Evolutionary conservation across 73 alveolate genomes (phyloP).

Genomic region (Symbiodinium pilosum): DNA sequence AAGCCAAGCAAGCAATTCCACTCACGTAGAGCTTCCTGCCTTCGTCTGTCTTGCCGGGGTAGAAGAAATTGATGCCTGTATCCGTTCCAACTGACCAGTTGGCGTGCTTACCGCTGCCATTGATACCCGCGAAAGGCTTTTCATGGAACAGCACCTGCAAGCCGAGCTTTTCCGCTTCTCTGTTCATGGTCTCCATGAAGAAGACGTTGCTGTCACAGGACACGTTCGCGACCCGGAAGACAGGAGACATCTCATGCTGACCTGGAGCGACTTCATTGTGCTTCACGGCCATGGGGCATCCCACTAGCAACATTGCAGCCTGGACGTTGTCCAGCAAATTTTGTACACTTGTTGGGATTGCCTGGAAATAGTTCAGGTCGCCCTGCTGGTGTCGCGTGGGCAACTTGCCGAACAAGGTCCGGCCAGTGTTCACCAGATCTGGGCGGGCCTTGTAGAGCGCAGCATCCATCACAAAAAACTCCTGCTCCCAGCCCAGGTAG

Average conservation of each 20-base stretch:
- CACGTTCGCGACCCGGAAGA: slow-evolving; percentile 68
- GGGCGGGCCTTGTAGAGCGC: slow-evolving; percentile 79
- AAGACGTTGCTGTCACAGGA: slow-evolving; percentile 88
- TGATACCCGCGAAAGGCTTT: slow-evolving; percentile 94
- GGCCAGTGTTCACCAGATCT: slow-evolving; percentile 80
- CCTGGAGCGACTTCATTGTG: slow-evolving; percentile 95
- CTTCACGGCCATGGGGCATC: slow-evolving; percentile 92
- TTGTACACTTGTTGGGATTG: slow-evolving; percentile 57
- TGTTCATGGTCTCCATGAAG: slow-evolving; percentile 92
- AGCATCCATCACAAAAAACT: slow-evolving; percentile 81
- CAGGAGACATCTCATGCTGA: slow-evolving; percentile 92
- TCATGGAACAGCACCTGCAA: slow-evolving; percentile 94
- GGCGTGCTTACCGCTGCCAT: slow-evolving; percentile 94
- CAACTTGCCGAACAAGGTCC: slow-evolving; percentile 82
- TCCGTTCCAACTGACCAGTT: slow-evolving; percentile 92
- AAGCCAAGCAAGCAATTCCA: slow-evolving; percentile 77
- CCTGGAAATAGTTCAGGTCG: slow-evolving; percentile 84
- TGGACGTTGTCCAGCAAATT: slow-evolving; percentile 64
- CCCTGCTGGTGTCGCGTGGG: slow-evolving; percentile 90
- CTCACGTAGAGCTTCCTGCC: slow-evolving; percentile 60
- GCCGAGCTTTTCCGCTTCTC: slow-evolving; percentile 80
- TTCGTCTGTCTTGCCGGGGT: slow-evolving; percentile 92
- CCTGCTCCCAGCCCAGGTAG: slow-evolving; percentile 94
- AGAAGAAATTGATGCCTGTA: slow-evolving; percentile 85
- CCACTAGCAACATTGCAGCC: slow-evolving; percentile 35